Evolutionary conservation across 371 early-diverging fungal species (phyloP), one percentile per base, ranked within the genome.

Genomic region (Mucor piriformis): DNA sequence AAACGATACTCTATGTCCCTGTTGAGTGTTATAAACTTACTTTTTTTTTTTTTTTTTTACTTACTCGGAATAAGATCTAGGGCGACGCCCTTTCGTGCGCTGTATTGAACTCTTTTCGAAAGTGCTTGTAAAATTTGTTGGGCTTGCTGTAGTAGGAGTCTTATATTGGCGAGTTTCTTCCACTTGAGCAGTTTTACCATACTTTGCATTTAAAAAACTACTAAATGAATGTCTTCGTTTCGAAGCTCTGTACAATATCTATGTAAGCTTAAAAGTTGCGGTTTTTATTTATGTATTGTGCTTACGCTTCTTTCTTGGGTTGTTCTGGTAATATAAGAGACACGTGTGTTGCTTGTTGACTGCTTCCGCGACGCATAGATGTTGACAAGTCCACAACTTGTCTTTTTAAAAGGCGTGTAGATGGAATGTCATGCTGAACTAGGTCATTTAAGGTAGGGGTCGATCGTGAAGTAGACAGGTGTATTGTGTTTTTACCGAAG

Each of bases 31-130:
- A 15, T 8, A n/a, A 5, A 23, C 32, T 23, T 11, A 43, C 21
- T 21, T 25, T 34, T 29, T 23, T 25, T 27, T 23, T 53, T 25
- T 20, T 24, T n/a, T 33, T 37, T 23, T 3, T 43, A 23, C 50
- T 66, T 69, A 76, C 79, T 79, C 79, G 58, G 79, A 79, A 61
- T 64, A 76, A 2, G 79, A 79, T 42, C 79, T 56, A 23, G 79
- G 79, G 35, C 79, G 59, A 69, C 76, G 76, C 0, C 76, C 69
- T 12, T 67, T 64, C 15, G 59, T 59, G 3, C 21, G 23, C 35
- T 15, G 37, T 8, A 23, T 18, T n/a, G 40, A 20, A 21, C 15
- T 27, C 37, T 16, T 56, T 27, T 23, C 34, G 27, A 27, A 11
- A 15, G 15, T n/a, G n/a, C 49, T 38, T 34, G 46, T 18, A 47